Conservation (phyloP, 352 stramenopile species). For the Globisporangium cylindrosporum region DNA sequence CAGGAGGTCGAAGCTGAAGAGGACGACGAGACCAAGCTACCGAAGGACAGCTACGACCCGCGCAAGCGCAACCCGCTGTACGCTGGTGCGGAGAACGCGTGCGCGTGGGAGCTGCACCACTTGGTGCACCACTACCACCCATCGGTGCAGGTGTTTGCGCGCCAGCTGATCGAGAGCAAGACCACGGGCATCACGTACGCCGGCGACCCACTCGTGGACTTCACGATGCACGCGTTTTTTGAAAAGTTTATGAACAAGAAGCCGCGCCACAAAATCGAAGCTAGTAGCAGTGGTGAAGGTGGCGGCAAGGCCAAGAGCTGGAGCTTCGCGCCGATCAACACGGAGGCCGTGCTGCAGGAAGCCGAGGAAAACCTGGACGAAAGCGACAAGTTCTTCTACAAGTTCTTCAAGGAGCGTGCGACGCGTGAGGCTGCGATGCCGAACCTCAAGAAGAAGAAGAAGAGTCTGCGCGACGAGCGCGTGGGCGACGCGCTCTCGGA, state of each 20-base stretch:
- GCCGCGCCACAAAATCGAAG: constrained; percentile 60
- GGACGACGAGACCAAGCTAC: not conserved
- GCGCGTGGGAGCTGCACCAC: constrained; percentile 92
- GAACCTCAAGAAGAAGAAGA: constrained; percentile 31
- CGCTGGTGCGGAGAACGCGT: constrained; percentile 61
- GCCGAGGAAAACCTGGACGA: constrained; percentile 61
- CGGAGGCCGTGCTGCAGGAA: constrained; percentile 63
- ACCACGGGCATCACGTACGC: constrained; percentile 85
- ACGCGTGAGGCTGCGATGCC: constrained; percentile 38
- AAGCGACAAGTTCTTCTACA: constrained; percentile 92
- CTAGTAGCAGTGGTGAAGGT: constrained; percentile 2
- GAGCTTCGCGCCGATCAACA: constrained; percentile 70
- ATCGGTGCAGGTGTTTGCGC: constrained; percentile 92
- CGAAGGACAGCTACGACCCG: constrained; percentile 65
- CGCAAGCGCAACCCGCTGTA: constrained; percentile 88
- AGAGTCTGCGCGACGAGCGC: constrained; percentile 31
- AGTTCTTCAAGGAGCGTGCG: constrained; percentile 89
- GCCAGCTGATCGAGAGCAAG: constrained; percentile 65
- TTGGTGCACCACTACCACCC: constrained; percentile 95
- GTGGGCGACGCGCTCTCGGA: constrained; percentile 61
- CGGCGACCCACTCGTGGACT: constrained; percentile 96
- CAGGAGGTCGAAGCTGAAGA: not conserved
- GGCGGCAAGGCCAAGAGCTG: constrained; percentile 49
- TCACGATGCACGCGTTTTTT: constrained; percentile 96
- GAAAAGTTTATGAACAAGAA: constrained; percentile 99